Conservation (phyloP, 176 grass and related monocot genomes). For the Eragrostis curvula region DNA sequence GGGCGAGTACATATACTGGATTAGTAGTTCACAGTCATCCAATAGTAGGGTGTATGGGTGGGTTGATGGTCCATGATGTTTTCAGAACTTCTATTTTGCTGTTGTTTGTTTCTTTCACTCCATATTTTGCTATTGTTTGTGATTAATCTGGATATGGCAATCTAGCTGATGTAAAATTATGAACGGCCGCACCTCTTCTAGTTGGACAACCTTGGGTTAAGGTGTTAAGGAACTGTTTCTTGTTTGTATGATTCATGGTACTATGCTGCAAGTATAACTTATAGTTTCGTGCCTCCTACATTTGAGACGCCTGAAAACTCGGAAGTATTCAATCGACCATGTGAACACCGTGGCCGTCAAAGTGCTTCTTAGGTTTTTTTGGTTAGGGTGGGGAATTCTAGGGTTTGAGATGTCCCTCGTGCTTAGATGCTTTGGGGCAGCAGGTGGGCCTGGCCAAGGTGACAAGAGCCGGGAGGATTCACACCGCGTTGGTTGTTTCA, state of each 20-base stretch:
- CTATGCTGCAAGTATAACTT: not conserved
- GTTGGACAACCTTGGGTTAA: not conserved
- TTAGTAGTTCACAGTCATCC: not conserved
- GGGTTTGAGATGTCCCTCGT: not conserved
- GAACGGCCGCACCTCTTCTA: not conserved
- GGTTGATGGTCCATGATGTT: not conserved
- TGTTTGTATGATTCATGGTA: not conserved
- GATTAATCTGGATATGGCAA: not conserved
- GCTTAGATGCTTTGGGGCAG: not conserved
- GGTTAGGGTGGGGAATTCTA: not conserved
- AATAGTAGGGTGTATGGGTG: not conserved
- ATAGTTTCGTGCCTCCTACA: not conserved
- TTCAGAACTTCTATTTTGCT: not conserved
- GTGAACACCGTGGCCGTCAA: not conserved
- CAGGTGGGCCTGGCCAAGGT: not conserved
- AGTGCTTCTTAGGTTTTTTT: not conserved
- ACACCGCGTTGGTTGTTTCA: no score
- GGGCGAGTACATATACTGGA: not conserved
- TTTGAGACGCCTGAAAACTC: not conserved
- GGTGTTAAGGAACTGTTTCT: not conserved
- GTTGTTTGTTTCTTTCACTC: not conserved
- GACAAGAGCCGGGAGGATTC: no score
- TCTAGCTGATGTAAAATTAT: not conserved
- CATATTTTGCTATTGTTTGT: not conserved
- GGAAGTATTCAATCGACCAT: not conserved